Percentiles rank a stretch among this genome's conserved stretches.
Evolutionary conservation across 805 yeast species (phyloP).

Genomic region (baker's yeast (Saccharomyces cerevisiae)): DNA sequence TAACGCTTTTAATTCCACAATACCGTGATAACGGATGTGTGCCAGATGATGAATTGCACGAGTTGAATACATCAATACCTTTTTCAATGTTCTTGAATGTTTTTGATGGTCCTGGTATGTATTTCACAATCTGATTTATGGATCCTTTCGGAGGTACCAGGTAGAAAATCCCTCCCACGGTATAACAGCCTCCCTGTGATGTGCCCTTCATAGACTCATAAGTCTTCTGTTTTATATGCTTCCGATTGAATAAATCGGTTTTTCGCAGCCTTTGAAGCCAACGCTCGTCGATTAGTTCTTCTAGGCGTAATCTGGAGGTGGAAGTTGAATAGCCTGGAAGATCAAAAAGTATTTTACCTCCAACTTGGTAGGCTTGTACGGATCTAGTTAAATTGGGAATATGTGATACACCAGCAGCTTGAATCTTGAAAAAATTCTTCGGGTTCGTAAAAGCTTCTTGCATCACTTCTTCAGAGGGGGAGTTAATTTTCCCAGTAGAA

Average conservation of each 20-base stretch:
- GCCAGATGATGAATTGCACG: slow-evolving; percentile 11
- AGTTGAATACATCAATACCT: slow-evolving; percentile 26
- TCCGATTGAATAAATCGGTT: slow-evolving; percentile 27
- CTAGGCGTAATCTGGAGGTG: slow-evolving; percentile 19
- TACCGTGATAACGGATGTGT: slow-evolving; percentile 28
- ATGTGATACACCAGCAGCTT: slow-evolving; percentile 32
- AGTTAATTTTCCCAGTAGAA: slow-evolving; percentile 3
- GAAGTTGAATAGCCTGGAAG: slow-evolving; percentile 33
- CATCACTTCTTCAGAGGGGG: slow-evolving; percentile 2
- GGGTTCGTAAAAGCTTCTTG: neutral
- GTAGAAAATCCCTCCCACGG: slow-evolving; percentile 57
- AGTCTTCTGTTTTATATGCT: slow-evolving; percentile 23
- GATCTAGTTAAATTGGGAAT: slow-evolving; percentile 70
- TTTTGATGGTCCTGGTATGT: slow-evolving; percentile 36
- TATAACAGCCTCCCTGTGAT: slow-evolving; percentile 35
- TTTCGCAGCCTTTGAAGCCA: slow-evolving; percentile 27
- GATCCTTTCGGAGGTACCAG: slow-evolving; percentile 45
- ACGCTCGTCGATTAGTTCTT: slow-evolving; percentile 22
- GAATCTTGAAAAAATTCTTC: slow-evolving; percentile 9
- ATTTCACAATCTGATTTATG: slow-evolving; percentile 41
- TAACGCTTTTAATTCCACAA: slow-evolving; percentile 17
- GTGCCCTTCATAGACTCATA: slow-evolving; percentile 34
- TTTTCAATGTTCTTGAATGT: slow-evolving; percentile 28
- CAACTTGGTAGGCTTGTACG: slow-evolving; percentile 34
- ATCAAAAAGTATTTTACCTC: slow-evolving; percentile 29